Percentiles rank a stretch among this genome's conserved stretches.
These are phyloP conservation scores for Nyctanthes arbortristis DNA, from an alignment of 257 asterid genomes.

Conservation along the genomic window DNA sequence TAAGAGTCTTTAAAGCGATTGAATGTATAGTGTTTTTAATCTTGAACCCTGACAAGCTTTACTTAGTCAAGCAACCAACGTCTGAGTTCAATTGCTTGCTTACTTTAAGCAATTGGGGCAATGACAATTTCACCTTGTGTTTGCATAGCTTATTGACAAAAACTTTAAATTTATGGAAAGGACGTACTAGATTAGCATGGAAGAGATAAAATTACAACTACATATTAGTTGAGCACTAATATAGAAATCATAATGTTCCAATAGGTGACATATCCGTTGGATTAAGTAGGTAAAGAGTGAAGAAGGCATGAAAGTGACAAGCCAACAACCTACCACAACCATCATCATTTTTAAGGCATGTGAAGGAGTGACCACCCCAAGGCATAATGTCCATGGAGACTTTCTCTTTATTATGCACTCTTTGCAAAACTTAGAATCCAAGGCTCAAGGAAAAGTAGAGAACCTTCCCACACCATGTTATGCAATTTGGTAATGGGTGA, in stretches of 20 bases:
- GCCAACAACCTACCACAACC: slow-evolving; percentile 29
- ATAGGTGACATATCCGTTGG: background rate
- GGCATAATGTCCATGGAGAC: slow-evolving; percentile 6
- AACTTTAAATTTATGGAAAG: too few relatives aligned
- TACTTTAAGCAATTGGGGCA: too few relatives aligned
- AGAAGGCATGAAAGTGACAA: slow-evolving; percentile 32
- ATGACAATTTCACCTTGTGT: too few relatives aligned
- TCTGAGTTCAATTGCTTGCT: too few relatives aligned
- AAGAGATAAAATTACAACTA: background rate
- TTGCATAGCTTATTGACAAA: too few relatives aligned
- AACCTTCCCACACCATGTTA: background rate
- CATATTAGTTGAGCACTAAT: background rate
- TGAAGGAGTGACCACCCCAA: slow-evolving; percentile 11
- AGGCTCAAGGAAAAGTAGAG: background rate
- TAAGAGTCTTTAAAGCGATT: too few relatives aligned
- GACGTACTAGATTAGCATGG: too few relatives aligned
- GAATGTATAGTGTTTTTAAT: too few relatives aligned
- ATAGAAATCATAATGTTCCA: background rate
- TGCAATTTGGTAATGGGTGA: too few relatives aligned
- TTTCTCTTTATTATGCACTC: background rate
- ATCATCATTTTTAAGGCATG: slow-evolving; percentile 27
- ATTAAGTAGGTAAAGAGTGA: slow-evolving; percentile 7
- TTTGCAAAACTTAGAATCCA: slow-evolving; percentile 1
- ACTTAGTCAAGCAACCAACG: too few relatives aligned
- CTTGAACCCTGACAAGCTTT: too few relatives aligned